Conservation (phyloP, 163 green algal genomes). For the Trebouxiophyceae sp. region DNA sequence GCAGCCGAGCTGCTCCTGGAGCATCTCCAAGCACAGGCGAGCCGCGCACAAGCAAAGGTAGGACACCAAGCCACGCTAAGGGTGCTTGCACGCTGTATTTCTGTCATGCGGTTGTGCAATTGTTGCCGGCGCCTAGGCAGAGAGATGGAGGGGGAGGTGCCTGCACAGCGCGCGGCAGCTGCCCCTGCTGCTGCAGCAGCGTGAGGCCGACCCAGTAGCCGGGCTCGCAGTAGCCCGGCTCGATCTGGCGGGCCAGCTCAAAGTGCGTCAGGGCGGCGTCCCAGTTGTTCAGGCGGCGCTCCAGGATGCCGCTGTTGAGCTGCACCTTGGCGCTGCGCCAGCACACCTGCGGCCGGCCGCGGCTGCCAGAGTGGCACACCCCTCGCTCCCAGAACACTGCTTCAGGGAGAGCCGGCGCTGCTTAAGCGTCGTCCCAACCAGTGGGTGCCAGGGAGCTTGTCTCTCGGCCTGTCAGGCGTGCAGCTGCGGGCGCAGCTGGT, state of each 20-base stretch:
- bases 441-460: not conserved
- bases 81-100: not conserved
- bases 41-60: not conserved
- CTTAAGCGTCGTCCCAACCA: not conserved
- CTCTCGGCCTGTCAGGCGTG: too few relatives aligned
- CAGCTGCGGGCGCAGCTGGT: too few relatives aligned
- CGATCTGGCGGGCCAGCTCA: slow-evolving; percentile 28
- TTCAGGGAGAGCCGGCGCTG: too few relatives aligned
- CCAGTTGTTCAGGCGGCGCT: slow-evolving; percentile 31
- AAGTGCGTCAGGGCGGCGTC: slow-evolving; percentile 41
- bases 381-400: too few relatives aligned
- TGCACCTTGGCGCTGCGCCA: slow-evolving; percentile 63
- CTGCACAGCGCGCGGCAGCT: not conserved
- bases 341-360: slow-evolving; percentile 70
- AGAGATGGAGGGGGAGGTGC: not conserved
- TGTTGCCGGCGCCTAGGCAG: not conserved
- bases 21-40: too few relatives aligned
- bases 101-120: not conserved
- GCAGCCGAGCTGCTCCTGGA: too few relatives aligned
- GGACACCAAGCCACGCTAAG: not conserved
- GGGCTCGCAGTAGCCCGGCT: slow-evolving; percentile 66
- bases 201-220: slow-evolving; percentile 66
- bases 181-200: slow-evolving; percentile 18
- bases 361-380: too few relatives aligned
- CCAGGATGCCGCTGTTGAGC: slow-evolving; percentile 70